Evolutionary conservation across 192 early-diverging fungal species (phyloP), one percentile per base, ranked within the genome.

Genomic region (Dissophora ornata): DNA sequence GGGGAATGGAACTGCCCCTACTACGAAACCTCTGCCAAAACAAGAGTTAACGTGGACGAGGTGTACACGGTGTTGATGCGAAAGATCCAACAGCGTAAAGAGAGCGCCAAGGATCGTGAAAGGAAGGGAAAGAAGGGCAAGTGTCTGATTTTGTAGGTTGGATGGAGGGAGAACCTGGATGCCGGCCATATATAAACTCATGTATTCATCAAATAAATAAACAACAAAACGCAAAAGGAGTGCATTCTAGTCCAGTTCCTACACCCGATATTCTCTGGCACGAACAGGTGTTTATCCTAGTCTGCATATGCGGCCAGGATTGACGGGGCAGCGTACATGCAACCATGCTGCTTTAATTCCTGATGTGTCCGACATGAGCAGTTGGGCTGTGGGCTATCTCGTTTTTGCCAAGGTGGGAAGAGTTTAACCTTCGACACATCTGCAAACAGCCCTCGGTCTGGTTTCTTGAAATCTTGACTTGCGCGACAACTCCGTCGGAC

Each of bases 11-110:
- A 79, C n/a, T 91, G 90, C 53, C 74, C 77, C 46, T 92, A 92
- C 67, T 81, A 90, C 25, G 91, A 92, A 57, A 92, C 91, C 3
- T 89, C 87, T 1, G 91, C 91, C 52, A 92, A 92, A 56, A 91
- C 94, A 11, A 73, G 90, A 58, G 84, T 87, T 29, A 94, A 95
- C 62, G 94, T 95, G 0, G 91, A 95, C 9, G 88, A 93, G 50
- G 86, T 88, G 13, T 95, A 89, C 75, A 85, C 80, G 22, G 84
- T 80, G 16, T 78, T 95, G 60, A 94, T 95, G 92, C 67, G 90
- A 38, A 86, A 86, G 51, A 95, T 95, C 55, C 68, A 89, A 59
- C 87, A 89, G 25, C 82, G 89, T 38, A 93, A 93, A 69, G 85
- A 79, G 41, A 62, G 60, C 18, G 65, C 42, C n/a, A 78, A 87